A percentile compares a stretch with the other conserved stretches of the same genome.
These are phyloP conservation scores for Candida vartiovaarae DNA, from an alignment of 805 yeast species.

Conservation along the genomic window DNA sequence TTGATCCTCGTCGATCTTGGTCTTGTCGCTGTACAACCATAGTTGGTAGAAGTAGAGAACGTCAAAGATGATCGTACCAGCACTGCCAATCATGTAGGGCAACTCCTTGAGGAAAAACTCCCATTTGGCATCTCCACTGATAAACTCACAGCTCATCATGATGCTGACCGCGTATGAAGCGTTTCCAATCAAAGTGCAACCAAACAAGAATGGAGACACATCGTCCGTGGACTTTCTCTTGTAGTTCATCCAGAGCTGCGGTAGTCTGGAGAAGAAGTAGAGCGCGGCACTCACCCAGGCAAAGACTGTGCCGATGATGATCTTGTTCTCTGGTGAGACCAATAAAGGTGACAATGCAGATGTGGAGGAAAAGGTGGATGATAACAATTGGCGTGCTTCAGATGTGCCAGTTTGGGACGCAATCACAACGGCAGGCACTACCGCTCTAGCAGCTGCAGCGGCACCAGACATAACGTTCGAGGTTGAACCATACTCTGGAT, in stretches of 20 bases:
- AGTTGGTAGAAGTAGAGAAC: constrained; percentile 60
- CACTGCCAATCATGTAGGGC: constrained; percentile 79
- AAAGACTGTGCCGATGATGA: constrained; percentile 35
- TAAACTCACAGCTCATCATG: constrained; percentile 52
- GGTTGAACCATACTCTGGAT: constrained; percentile 1
- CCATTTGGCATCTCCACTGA: constrained; percentile 22
- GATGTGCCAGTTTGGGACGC: constrained; percentile 22
- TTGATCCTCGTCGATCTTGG: constrained; percentile 8
- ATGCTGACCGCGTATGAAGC: constrained; percentile 71
- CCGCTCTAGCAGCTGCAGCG: constrained; percentile 10
- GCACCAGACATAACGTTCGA: neutral
- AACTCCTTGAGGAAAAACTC: constrained; percentile 59
- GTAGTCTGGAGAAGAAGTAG: constrained; percentile 74
- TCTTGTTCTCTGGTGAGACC: constrained; percentile 1
- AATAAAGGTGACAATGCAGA: neutral
- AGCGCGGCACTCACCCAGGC: constrained; percentile 79
- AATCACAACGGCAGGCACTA: constrained; percentile 19
- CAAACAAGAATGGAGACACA: constrained; percentile 71
- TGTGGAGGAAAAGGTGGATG: constrained; percentile 2
- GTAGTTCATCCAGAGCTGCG: constrained; percentile 76
- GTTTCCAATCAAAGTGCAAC: constrained; percentile 75
- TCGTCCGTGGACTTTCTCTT: constrained; percentile 80
- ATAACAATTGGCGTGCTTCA: constrained; percentile 13
- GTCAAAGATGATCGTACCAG: constrained; percentile 82
- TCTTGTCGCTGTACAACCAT: constrained; percentile 25